Evolutionary conservation across 2,329 filamentous ascomycete genomes (phyloP).

Genomic region (Neopestalotiopsis clavispora): DNA sequence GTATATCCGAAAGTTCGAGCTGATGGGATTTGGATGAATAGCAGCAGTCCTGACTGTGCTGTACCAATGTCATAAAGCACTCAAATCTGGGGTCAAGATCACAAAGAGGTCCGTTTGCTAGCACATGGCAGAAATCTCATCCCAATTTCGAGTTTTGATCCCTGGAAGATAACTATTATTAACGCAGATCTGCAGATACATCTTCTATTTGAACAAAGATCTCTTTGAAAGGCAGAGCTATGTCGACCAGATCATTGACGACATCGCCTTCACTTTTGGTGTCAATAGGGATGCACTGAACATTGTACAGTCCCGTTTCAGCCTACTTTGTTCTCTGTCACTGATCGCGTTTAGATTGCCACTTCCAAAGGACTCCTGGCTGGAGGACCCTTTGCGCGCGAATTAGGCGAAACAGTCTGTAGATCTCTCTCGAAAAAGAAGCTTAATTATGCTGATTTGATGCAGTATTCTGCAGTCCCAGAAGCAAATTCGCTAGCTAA

Average conservation of each 20-base stretch:
- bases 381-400: constrained; percentile 47
- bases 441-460: constrained; percentile 8
- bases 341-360: constrained; percentile 58
- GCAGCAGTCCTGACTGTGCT: constrained; percentile 63
- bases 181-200: constrained; percentile 59
- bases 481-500: constrained; percentile 50
- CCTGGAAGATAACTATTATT: not conserved
- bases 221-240: constrained; percentile 72
- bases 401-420: constrained; percentile 35
- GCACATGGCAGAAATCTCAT: no score
- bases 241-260: constrained; percentile 76
- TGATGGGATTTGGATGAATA: constrained; percentile 32
- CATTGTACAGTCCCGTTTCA: constrained; percentile 56
- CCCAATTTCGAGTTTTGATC: not conserved
- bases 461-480: constrained; percentile 67
- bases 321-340: not conserved
- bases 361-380: constrained; percentile 74
- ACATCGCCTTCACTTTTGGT: constrained; percentile 72
- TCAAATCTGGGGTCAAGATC: constrained; percentile 57
- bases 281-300: constrained; percentile 69
- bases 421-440: no score
- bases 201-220: constrained; percentile 78
- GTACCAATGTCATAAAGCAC: constrained; percentile 62
- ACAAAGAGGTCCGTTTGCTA: constrained; percentile 62
- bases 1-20: not conserved